Percentiles rank a stretch among this genome's conserved stretches.
Evolutionary conservation across 2,329 filamentous ascomycete genomes (phyloP).

Genomic region (Mycogone perniciosa): DNA sequence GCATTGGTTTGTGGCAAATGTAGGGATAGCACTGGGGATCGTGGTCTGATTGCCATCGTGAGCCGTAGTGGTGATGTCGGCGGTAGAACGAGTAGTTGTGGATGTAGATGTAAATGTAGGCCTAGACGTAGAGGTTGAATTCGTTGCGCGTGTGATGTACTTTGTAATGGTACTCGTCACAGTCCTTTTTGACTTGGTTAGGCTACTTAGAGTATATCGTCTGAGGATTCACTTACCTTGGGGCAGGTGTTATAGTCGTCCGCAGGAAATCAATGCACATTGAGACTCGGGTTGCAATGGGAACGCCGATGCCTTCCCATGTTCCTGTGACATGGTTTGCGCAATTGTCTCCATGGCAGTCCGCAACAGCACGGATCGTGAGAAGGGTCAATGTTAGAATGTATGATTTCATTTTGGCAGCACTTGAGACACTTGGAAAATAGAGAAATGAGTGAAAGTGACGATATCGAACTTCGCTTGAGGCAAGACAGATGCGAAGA

Average conservation of each 20-base stretch:
- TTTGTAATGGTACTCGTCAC: constrained; percentile 14
- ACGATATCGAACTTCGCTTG: no score
- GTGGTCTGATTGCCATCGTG: background rate
- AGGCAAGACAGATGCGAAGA: no score
- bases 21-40: constrained; percentile 10
- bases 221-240: constrained; percentile 12
- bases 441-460: no score
- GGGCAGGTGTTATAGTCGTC: constrained; percentile 12
- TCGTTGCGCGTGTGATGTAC: constrained; percentile 8
- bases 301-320: constrained; percentile 11
- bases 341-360: constrained; percentile 15
- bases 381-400: background rate
- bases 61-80: background rate
- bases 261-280: constrained; percentile 14
- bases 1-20: constrained; percentile 10
- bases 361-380: background rate
- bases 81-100: background rate
- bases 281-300: constrained; percentile 12
- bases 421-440: background rate
- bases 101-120: background rate
- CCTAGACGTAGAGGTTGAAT: background rate
- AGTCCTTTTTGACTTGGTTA: constrained; percentile 11
- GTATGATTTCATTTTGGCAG: background rate
- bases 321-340: constrained; percentile 16
- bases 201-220: background rate